Conservation (phyloP, 805 yeast genomes). For the Teunomyces aglyptinius region DNA sequence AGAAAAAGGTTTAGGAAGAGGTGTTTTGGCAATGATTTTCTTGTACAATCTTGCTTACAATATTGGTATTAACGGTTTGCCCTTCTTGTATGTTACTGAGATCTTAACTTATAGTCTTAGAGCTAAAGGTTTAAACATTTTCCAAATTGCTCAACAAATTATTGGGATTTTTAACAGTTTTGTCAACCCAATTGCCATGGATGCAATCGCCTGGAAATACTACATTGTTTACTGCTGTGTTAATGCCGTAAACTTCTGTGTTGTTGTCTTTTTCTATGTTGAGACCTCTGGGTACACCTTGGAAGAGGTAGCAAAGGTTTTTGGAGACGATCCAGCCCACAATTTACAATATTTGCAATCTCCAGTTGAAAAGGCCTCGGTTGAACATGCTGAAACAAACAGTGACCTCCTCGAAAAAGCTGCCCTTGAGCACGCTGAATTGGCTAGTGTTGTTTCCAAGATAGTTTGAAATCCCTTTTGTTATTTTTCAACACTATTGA, state of each 20-base stretch:
- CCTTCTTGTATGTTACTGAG: constrained; percentile 46
- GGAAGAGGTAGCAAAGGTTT: constrained; percentile 43
- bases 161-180: constrained; percentile 23
- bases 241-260: constrained; percentile 26
- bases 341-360: not conserved
- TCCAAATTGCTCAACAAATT: constrained; percentile 16
- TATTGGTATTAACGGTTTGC: constrained; percentile 44
- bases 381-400: not conserved
- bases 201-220: constrained; percentile 41
- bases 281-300: constrained; percentile 44
- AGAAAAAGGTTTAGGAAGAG: constrained; percentile 36
- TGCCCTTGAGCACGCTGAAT: not conserved
- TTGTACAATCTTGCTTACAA: constrained; percentile 43
- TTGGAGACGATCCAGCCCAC: constrained; percentile 30
- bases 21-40: constrained; percentile 52
- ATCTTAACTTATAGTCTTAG: constrained; percentile 36
- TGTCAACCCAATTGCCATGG: constrained; percentile 36
- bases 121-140: constrained; percentile 38
- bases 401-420: not conserved
- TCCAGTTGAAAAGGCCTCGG: not conserved
- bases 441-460: not conserved
- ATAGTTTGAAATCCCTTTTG: not conserved
- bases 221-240: constrained; percentile 38
- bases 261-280: constrained; percentile 33
- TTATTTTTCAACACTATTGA: not conserved